Evolutionary conservation across 768 basidiomycete species (phyloP).

Genomic region (Calocybe gangraenosa): DNA sequence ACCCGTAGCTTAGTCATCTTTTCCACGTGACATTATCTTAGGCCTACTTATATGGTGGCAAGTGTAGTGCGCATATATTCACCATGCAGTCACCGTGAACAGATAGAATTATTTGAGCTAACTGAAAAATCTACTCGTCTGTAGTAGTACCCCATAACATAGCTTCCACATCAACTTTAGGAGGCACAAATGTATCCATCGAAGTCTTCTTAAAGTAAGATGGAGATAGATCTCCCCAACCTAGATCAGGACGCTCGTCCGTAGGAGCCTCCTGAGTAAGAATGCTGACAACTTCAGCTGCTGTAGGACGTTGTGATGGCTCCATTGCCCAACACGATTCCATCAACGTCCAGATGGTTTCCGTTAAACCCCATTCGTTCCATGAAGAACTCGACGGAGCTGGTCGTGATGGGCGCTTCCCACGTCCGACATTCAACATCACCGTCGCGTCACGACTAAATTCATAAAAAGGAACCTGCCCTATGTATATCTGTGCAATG

Average conservation of each 20-base stretch:
- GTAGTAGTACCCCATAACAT: neutral
- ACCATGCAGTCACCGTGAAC: no score
- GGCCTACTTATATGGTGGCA: no score
- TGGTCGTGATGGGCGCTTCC: neutral
- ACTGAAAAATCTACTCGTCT: neutral
- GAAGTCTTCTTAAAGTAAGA: neutral
- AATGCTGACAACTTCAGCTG: neutral
- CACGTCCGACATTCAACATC: conserved; percentile 1
- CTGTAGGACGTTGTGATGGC: neutral
- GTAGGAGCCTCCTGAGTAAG: neutral
- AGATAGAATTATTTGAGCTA: no score
- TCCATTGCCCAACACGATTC: neutral
- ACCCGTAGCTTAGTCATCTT: neutral
- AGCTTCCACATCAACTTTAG: neutral
- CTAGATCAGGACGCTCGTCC: neutral
- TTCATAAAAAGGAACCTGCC: conserved; percentile 1
- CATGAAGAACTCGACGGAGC: neutral
- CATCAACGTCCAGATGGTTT: conserved; percentile 1
- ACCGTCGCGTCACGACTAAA: neutral
- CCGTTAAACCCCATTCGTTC: neutral
- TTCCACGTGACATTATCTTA: no score
- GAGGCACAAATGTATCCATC: neutral
- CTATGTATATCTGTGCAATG: neutral
- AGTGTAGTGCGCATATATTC: no score
- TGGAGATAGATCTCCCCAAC: neutral